Evolutionary conservation across 225 moss, liverwort and hornwort species (phyloP).

Genomic region (Physcomitrellopsis africana): DNA sequence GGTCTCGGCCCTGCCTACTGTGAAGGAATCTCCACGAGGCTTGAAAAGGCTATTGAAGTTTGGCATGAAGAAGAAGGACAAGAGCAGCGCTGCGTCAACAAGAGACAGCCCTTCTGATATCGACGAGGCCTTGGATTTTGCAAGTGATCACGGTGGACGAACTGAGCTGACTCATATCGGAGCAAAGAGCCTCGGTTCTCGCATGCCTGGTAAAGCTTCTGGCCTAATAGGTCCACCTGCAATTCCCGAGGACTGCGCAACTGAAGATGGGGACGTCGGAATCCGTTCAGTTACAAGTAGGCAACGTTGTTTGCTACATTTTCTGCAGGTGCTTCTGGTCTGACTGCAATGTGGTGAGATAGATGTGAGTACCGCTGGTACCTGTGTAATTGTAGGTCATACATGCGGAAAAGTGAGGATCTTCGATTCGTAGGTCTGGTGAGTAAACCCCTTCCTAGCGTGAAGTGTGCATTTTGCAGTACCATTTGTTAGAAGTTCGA

Average conservation of each 20-base stretch:
- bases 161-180: slow-evolving; percentile 60
- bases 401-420: background rate
- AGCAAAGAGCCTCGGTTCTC: slow-evolving; percentile 54
- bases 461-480: slow-evolving; percentile 37
- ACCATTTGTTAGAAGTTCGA: slow-evolving; percentile 63
- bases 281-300: slow-evolving; percentile 55
- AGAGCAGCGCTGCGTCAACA: slow-evolving; percentile 54
- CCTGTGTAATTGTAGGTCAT: background rate
- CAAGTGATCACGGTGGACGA: slow-evolving; percentile 44
- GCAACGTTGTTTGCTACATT: background rate
- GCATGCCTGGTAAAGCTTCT: slow-evolving; percentile 40
- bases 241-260: slow-evolving; percentile 53
- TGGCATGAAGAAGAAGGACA: slow-evolving; percentile 77
- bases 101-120: slow-evolving; percentile 86
- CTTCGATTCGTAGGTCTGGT: background rate
- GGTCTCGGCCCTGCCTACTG: slow-evolving; percentile 45
- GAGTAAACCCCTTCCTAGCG: slow-evolving; percentile 34
- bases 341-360: background rate
- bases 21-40: slow-evolving; percentile 84
- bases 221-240: slow-evolving; percentile 45
- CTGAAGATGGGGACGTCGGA: slow-evolving; percentile 41
- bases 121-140: slow-evolving; percentile 74
- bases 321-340: background rate
- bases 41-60: slow-evolving; percentile 91
- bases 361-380: background rate